Evolutionary conservation across 2,329 filamentous ascomycete genomes (phyloP), one percentile per base, ranked within the genome.

Genomic region (Chrysoporthe cubensis): DNA sequence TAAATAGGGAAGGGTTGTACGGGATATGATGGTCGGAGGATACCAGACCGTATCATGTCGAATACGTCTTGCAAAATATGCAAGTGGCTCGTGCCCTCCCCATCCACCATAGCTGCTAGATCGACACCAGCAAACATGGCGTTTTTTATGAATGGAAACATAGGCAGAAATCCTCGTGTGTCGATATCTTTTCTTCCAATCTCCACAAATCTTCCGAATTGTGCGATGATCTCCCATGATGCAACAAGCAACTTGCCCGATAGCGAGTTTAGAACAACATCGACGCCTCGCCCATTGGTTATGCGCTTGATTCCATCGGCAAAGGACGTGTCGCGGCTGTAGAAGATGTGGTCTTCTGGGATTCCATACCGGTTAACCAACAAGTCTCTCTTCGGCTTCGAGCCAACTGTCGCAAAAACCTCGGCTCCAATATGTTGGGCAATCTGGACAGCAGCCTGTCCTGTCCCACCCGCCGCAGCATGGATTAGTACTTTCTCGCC

Each of bases 391-490:
- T 87, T 73, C 59, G 1, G 72, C 60, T 5, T 42, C 9, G 46
- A 67, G 16, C 67, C 67, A 8, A 66, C 78, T 0, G 82, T 84
- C 3, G 75, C 76, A 68, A 81, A 83, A 1, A 86, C 72, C 3
- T 80, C 75, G 7, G 78, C 78, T 0, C 78, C 80, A 3, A 75
- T 68, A 0, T 74, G 65, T 44, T 72, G 72, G 3, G 80, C 80
- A 11, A 84, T 67, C 7, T 77, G 74, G 3, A 85, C 71, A 2
- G 81, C 83, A 7, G 80, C 80, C n/a, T 81, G 75, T 0, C 83
- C 83, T 42, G 80, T 74, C 0, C 76, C 75, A 61, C 81, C 80
- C 3, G 80, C 78, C 7, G 78, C 83, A 11, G 76, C 76, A 59
- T 83, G 81, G 13, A 85, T 75, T 1, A 85, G 75, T 4, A 84